Conservation (phyloP, 176 grass and related monocot species). For the Triticum urartu region DNA sequence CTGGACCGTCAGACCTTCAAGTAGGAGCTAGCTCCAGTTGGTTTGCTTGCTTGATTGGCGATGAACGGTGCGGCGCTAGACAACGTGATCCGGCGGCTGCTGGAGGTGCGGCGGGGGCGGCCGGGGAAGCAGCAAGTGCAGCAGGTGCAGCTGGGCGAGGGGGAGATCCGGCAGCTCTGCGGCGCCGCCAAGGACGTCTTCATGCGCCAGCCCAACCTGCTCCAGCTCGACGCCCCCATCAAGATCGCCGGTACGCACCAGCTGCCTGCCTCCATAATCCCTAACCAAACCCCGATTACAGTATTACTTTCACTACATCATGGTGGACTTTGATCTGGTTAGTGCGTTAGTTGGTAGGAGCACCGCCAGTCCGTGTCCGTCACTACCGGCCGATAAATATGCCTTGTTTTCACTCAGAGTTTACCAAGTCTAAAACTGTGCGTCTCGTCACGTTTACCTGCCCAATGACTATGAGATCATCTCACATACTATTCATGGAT, state of each 20-base stretch:
- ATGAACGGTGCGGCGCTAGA: conserved; percentile 44
- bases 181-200: conserved; percentile 45
- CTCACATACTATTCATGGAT: neutral
- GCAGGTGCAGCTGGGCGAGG: conserved; percentile 42
- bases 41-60: neutral
- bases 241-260: conserved; percentile 46
- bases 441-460: no score
- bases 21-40: neutral
- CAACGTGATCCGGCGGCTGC: conserved; percentile 50
- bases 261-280: neutral
- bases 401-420: no score
- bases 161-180: conserved; percentile 67
- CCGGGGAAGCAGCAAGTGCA: neutral
- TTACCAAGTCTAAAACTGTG: no score
- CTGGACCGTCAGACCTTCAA: neutral
- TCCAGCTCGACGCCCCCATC: conserved; percentile 57
- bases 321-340: no score
- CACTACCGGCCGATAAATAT: no score
- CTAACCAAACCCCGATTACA: neutral
- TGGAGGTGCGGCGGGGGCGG: conserved; percentile 23
- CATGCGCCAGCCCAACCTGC: conserved; percentile 61
- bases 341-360: no score
- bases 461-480: no score
- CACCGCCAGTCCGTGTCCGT: no score
- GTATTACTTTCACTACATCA: no score